Percentiles rank a stretch among this genome's conserved stretches.
phyloP scores from a whole-genome alignment of 768 basidiomycete species.

The Strobilomyces dryophilus region DNA sequence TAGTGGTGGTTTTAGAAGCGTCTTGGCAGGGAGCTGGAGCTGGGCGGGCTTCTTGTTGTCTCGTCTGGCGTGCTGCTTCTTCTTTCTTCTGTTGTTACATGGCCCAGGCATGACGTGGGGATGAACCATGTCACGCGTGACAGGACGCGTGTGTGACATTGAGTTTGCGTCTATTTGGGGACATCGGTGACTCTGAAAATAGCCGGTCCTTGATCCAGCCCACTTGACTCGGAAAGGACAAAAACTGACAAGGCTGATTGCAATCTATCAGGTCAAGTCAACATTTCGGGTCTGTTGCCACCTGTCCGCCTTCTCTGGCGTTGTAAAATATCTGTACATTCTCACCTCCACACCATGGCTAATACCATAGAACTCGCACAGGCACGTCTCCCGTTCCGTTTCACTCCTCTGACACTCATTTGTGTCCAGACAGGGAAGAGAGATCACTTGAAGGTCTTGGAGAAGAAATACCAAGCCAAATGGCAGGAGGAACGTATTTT shows the following conservation, averaged over 20 bases:
- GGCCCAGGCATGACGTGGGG: conserved; percentile 54
- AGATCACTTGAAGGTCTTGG: conserved; percentile 79
- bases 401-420: conserved; percentile 2
- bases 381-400: conserved; percentile 31
- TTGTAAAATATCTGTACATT: conserved; percentile 28
- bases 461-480: conserved; percentile 76
- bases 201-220: conserved; percentile 14
- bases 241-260: conserved; percentile 17
- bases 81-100: conserved; percentile 43
- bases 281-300: conserved; percentile 26
- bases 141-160: conserved; percentile 30
- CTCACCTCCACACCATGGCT: conserved; percentile 39
- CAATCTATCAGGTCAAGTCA: conserved; percentile 23
- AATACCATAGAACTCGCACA: conserved; percentile 65
- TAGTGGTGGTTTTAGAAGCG: background rate
- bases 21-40: background rate
- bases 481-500: conserved; percentile 81
- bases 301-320: conserved; percentile 27
- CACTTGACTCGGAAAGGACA: conserved; percentile 16
- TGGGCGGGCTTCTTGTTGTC: background rate
- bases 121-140: conserved; percentile 28
- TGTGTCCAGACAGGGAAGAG: conserved; percentile 80
- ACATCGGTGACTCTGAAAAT: conserved; percentile 3
- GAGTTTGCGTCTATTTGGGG: conserved; percentile 15
- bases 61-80: conserved; percentile 13